Base-by-base conservation (phyloP, 192 early-diverging fungal genomes). In the Coemansia sp. region DNA sequence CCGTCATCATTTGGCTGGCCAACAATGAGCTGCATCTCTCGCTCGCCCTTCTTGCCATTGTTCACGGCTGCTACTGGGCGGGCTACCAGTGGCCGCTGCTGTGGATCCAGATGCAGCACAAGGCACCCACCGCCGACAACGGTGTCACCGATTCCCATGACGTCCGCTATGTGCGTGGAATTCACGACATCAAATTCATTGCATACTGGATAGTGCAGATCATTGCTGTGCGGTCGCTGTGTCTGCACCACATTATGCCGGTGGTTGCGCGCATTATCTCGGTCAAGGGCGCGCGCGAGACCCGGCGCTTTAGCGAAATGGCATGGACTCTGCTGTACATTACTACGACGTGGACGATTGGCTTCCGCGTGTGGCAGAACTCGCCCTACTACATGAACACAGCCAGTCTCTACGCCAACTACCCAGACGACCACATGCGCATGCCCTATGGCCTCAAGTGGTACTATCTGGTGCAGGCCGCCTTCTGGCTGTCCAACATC, bases 121-220 rank as follows among this genome's bases (percentile, higher is more conserved):
- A 54, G 37, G 45, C 68, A 10, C 49, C 21, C 8, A 32, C 41
- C 22, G 65, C 61, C 8, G 54, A 46, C 40, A 57, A 43, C 15
- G 57, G 57, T 22, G n/a, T 37, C 16, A 37, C 39, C 32, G 46
- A 48, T 13, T 36, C 22, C 32, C 41, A 48, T 16, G 54, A 47
- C n/a, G 45, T 32, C 13, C 54, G 61, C 19, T 81, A 65, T 19
- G 74, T 76, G 39, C 69, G 78, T 41, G 89, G 90, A 15, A 43
- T 42, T 8, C 67, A 87, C 16, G 90, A 93, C 62, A 42, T 83
- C n/a, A 85, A 80, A 39, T 88, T 90, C 68, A 83, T 91, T 6
- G 58, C 56, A 36, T 87, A 87, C 71, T 91, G 89, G 89, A 74
- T 90, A 26, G 65, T 90, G 12, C 80, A 81, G 47, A 87, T 90